A percentile compares a stretch with the other conserved stretches of the same genome.
phyloP scores from a whole-genome alignment of 805 yeast genomes.

The Pichia manshurica region DNA sequence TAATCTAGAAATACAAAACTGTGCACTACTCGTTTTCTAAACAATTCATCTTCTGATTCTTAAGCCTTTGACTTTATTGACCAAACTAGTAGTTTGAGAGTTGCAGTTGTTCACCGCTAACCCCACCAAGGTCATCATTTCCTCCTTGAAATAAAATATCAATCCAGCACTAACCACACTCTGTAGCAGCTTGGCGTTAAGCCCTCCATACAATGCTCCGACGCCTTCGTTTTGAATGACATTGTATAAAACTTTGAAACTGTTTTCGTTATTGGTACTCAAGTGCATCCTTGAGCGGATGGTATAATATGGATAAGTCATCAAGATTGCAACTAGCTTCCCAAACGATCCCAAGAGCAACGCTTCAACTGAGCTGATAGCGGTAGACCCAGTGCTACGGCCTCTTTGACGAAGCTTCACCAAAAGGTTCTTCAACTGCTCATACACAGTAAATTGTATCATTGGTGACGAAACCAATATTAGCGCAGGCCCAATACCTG shows the following conservation, averaged over 20 bases:
- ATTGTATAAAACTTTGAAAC: constrained; percentile 43
- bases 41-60: no score
- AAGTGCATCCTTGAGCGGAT: constrained; percentile 85
- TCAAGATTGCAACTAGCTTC: constrained; percentile 79
- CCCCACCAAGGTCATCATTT: constrained; percentile 39
- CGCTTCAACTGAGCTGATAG: constrained; percentile 68
- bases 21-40: no score
- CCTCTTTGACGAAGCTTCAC: constrained; percentile 31
- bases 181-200: constrained; percentile 73
- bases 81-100: not conserved
- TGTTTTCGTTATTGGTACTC: constrained; percentile 30
- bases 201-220: constrained; percentile 74
- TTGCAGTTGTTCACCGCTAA: not conserved
- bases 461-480: constrained; percentile 83
- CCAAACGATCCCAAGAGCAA: constrained; percentile 86
- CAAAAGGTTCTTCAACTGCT: constrained; percentile 69
- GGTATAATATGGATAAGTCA: constrained; percentile 89
- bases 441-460: constrained; percentile 87
- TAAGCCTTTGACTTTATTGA: not conserved
- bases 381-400: constrained; percentile 26
- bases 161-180: constrained; percentile 86
- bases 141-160: constrained; percentile 85
- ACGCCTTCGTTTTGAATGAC: constrained; percentile 69
- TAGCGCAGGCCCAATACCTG: constrained; percentile 85
- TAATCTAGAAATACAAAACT: no score